Percentiles rank a stretch among this genome's conserved stretches.
Evolutionary conservation across 176 grass and related monocot genomes (phyloP).

Genomic region (Tuctoria greenei): DNA sequence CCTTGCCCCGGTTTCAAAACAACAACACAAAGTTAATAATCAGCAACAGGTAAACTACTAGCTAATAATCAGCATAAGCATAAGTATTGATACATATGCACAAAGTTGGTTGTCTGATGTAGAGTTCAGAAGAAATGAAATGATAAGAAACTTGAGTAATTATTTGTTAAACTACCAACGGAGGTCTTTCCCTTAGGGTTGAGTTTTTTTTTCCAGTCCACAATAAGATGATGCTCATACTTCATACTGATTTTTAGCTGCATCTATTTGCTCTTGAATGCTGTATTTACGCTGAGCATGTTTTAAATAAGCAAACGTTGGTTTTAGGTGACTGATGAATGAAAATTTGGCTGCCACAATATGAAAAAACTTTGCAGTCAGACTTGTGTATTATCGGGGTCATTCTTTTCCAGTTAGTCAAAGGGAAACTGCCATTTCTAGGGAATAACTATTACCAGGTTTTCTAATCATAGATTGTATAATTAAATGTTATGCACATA

Average conservation of each 20-base stretch:
- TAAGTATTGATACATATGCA: too few species aligned
- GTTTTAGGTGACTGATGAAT: conserved; percentile 48
- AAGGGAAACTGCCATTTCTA: conserved; percentile 50
- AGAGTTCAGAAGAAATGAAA: too few species aligned
- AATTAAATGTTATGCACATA: background rate
- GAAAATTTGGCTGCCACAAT: conserved; percentile 72
- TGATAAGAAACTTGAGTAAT: too few species aligned
- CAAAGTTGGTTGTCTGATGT: too few species aligned
- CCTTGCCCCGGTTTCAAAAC: too few species aligned
- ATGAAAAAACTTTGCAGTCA: conserved; percentile 53
- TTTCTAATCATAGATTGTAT: background rate
- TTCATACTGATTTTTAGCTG: background rate
- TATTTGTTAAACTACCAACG: too few species aligned
- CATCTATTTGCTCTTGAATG: conserved; percentile 20
- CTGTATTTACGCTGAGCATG: background rate
- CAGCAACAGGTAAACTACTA: too few species aligned
- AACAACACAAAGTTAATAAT: too few species aligned
- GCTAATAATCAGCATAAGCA: too few species aligned
- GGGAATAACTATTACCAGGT: conserved; percentile 53
- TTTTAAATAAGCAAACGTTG: background rate
- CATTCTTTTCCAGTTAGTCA: conserved; percentile 78
- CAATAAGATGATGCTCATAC: background rate
- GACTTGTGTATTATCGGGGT: conserved; percentile 77
- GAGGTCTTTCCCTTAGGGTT: too few species aligned
- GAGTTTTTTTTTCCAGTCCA: background rate